Evolutionary conservation across 768 basidiomycete species (phyloP).

Genomic region (Antrodiella citrinella): DNA sequence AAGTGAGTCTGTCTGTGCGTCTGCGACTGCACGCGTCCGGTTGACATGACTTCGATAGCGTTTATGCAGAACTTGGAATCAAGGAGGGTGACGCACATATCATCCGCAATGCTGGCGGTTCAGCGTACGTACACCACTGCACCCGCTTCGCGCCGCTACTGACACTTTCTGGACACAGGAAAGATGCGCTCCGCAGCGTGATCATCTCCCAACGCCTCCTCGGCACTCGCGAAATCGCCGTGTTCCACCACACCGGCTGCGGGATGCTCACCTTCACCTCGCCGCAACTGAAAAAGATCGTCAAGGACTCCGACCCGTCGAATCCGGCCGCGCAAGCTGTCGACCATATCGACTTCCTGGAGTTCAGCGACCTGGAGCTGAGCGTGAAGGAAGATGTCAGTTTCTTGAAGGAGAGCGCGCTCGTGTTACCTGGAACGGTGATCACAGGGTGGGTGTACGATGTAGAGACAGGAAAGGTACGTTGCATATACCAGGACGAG

Average conservation of each 20-base stretch:
- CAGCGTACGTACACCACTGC: slow-evolving; percentile 35
- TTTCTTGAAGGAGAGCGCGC: slow-evolving; percentile 47
- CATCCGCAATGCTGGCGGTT: slow-evolving; percentile 67
- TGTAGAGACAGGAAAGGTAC: slow-evolving; percentile 52
- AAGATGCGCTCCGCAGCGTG: slow-evolving; percentile 58
- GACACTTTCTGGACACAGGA: slow-evolving; percentile 24
- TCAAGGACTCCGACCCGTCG: slow-evolving; percentile 38
- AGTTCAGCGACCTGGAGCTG: slow-evolving; percentile 43
- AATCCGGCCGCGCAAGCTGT: slow-evolving; percentile 21
- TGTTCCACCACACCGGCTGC: slow-evolving; percentile 67
- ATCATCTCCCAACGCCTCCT: slow-evolving; percentile 68
- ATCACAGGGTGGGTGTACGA: slow-evolving; percentile 66
- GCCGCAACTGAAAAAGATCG: slow-evolving; percentile 37
- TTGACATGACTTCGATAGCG: slow-evolving; percentile 27
- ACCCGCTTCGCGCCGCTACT: neutral
- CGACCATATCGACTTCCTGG: slow-evolving; percentile 46
- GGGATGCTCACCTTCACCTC: slow-evolving; percentile 63
- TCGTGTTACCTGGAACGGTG: slow-evolving; percentile 43
- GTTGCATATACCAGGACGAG: too few relatives aligned
- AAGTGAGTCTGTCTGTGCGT: slow-evolving; percentile 32
- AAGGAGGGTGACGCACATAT: slow-evolving; percentile 64
- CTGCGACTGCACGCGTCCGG: slow-evolving; percentile 1
- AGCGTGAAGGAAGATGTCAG: slow-evolving; percentile 51
- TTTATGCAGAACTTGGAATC: slow-evolving; percentile 50
- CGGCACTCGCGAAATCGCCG: slow-evolving; percentile 58